These are phyloP conservation scores for Phytopythium chamaehyphon DNA, from an alignment of 352 stramenopile genomes.

Conservation along the genomic window DNA sequence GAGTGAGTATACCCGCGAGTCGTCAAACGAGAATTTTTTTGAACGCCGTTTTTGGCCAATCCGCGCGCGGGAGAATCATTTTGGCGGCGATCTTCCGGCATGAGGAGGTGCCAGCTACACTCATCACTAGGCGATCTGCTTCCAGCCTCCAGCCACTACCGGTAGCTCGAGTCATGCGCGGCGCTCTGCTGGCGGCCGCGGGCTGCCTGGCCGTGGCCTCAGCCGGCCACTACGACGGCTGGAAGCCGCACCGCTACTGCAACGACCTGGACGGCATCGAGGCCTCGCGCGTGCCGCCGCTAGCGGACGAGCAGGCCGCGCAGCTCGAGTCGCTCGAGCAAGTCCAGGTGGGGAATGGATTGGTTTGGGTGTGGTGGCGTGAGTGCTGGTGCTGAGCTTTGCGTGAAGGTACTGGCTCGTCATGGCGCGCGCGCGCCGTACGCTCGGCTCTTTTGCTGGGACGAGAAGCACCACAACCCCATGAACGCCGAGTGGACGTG, in stretches of 20 bases:
- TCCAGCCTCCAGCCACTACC: background rate
- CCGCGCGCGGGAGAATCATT: too few species aligned
- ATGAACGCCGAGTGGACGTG: slow-evolving; percentile 76
- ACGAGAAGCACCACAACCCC: slow-evolving; percentile 55
- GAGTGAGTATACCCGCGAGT: too few species aligned
- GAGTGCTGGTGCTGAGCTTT: background rate
- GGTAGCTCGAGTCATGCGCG: slow-evolving; percentile 19
- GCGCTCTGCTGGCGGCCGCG: slow-evolving; percentile 17
- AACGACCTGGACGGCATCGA: slow-evolving; percentile 67
- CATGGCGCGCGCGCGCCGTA: slow-evolving; percentile 77
- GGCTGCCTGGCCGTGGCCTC: slow-evolving; percentile 9
- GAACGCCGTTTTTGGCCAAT: too few species aligned
- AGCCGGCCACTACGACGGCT: slow-evolving; percentile 60
- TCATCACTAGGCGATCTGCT: too few species aligned
- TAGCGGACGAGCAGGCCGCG: slow-evolving; percentile 48
- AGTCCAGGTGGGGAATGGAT: slow-evolving; percentile 42
- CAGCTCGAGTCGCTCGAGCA: slow-evolving; percentile 74
- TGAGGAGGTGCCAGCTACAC: too few species aligned
- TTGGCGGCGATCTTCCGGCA: too few species aligned
- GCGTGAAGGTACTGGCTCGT: slow-evolving; percentile 65
- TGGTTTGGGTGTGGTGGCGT: background rate
- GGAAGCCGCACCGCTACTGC: slow-evolving; percentile 80
- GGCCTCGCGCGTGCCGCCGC: slow-evolving; percentile 44
- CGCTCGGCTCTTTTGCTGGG: slow-evolving; percentile 75
- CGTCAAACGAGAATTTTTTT: too few species aligned